phyloP scores from a whole-genome alignment of 768 basidiomycete genomes.

The Agaricus sinodeliciosus region DNA sequence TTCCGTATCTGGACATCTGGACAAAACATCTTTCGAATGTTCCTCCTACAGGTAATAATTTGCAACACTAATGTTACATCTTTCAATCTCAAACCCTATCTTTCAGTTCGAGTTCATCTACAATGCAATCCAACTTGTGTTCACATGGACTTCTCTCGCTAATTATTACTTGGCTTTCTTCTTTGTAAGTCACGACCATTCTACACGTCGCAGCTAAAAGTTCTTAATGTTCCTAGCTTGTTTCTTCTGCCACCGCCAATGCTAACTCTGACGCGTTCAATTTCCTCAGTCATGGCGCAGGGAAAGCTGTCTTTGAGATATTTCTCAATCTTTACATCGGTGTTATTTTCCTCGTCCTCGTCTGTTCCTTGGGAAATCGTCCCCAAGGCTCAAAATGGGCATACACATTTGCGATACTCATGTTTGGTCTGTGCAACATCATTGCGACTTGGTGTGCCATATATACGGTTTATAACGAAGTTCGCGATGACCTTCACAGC shows the following conservation, averaged over 20 bases:
- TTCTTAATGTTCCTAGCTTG: slow-evolving; percentile 42
- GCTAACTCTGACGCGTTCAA: slow-evolving; percentile 66
- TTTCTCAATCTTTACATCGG: slow-evolving; percentile 81
- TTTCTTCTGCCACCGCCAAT: slow-evolving; percentile 68
- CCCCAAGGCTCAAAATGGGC: slow-evolving; percentile 88
- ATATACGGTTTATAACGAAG: slow-evolving; percentile 83
- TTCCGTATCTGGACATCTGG: slow-evolving; percentile 87
- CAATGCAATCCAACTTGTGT: slow-evolving; percentile 81
- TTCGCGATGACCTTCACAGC: slow-evolving; percentile 65
- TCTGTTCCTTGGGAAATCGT: slow-evolving; percentile 89
- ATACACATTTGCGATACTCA: slow-evolving; percentile 66
- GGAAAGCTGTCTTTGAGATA: slow-evolving; percentile 67
- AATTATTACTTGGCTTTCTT: slow-evolving; percentile 95
- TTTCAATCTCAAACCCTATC: not conserved
- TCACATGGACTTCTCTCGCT: slow-evolving; percentile 91
- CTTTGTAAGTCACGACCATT: slow-evolving; percentile 54
- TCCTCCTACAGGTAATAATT: slow-evolving; percentile 58
- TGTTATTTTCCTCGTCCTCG: slow-evolving; percentile 72
- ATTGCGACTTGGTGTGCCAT: slow-evolving; percentile 87
- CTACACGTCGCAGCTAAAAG: slow-evolving; percentile 2
- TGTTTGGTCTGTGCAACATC: slow-evolving; percentile 73
- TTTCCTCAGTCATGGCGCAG: slow-evolving; percentile 68
- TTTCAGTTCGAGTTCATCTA: slow-evolving; percentile 84
- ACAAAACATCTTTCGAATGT: slow-evolving; percentile 83
- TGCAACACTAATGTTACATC: not conserved